Base-by-base conservation (phyloP, 2,329 filamentous ascomycete species). In the Bipolaris zeicola region DNA sequence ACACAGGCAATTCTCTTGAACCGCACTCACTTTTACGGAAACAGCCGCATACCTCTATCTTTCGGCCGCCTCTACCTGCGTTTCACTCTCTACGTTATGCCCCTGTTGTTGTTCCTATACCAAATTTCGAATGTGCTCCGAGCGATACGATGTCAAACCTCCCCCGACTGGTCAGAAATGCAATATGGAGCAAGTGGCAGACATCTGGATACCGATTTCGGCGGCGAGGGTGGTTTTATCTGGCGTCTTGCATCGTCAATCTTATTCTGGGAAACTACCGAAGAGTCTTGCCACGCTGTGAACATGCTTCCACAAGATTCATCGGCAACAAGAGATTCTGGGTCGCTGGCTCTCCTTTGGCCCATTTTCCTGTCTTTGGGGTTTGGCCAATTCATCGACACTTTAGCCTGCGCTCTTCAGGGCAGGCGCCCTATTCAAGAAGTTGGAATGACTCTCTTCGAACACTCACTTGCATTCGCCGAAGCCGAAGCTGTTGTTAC, bases 361-460 rank as follows among this genome's bases (percentile, higher is more conserved):
- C 88, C 89, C 7, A 79, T 92, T 7, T 93, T 92, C 66, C 78
- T 89, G 38, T 87, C 86, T 0, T 69, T 89, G 7, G 87, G 85
- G 61, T 76, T 88, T 1, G 93, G 92, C 65, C 91, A 96, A 71
- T 94, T 98, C 65, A 79, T 96, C 18, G 95, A 98, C 76, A 95
- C 91, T 0, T 79, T 98, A 8, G 89, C 89, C 3, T 96, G 92
- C 74, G 91, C 94, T 8, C 83, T 98, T 6, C 92, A 96, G 74
- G 94, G 94, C 31, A 87, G 90, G 2, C 85, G 87, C 2, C 85
- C 91, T 0, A 86, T 90, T 61, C 89, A 91, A 0, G 95, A 98
- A 77, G 96, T 92, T 1, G 93, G 92, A 16, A 96, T 98, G 91
- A 96, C 93, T 0, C 85, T 97, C 2, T 96, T 98, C 68, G 95